phyloP scores from a whole-genome alignment of 176 grass and related monocot species.

The Oryza meyeriana region DNA sequence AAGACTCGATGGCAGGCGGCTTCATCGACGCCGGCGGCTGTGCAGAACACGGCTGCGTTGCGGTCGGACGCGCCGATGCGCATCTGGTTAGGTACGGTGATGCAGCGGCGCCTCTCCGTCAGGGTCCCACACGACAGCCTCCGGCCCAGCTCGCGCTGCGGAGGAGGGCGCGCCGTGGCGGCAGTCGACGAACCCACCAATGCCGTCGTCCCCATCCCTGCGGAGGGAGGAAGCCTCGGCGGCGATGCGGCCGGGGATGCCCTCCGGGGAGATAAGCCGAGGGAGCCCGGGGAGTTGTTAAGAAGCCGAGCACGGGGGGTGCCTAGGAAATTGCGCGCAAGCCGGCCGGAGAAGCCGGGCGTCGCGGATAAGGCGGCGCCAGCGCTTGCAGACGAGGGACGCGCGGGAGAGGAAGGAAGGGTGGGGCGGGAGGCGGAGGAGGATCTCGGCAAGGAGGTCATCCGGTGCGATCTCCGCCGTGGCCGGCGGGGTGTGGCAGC shows the following conservation, averaged over 20 bases:
- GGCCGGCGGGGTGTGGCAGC: no score
- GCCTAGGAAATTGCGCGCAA: slow-evolving; percentile 2
- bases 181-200: slow-evolving; percentile 14
- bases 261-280: background rate
- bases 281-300: background rate
- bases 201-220: background rate
- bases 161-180: slow-evolving; percentile 21
- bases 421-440: slow-evolving; percentile 1
- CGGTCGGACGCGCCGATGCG: background rate
- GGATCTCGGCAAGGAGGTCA: background rate
- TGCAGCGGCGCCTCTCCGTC: background rate
- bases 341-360: background rate
- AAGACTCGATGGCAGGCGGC: background rate
- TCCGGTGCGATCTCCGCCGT: background rate
- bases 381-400: background rate
- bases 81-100: background rate
- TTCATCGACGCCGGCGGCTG: background rate
- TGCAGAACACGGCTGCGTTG: background rate
- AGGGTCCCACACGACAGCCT: slow-evolving; percentile 14
- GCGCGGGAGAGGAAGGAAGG: background rate
- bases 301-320: slow-evolving; percentile 21
- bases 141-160: background rate
- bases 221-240: background rate
- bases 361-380: background rate
- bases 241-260: background rate